Base-by-base conservation (phyloP, 352 stramenopile genomes). In the Phytopythium ostracodes region DNA sequence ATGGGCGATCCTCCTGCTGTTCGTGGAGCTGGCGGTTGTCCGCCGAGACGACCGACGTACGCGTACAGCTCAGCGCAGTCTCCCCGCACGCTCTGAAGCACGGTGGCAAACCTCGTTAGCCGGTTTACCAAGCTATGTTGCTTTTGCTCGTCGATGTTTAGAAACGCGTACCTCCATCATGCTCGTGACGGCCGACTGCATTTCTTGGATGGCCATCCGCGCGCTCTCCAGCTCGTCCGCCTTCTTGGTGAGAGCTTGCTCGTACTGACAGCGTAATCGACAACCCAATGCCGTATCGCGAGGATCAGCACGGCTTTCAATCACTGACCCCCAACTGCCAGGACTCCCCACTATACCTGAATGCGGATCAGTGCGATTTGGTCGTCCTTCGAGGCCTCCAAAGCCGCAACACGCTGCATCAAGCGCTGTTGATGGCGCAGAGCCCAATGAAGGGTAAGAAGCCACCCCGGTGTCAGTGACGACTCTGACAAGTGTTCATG, bases 41-140 rank as follows among this genome's bases (percentile, higher is more conserved):
- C 33, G 11, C 84, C 56, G 24, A 91, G 53, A 9, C 76, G 63
- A 20, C 80, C 67, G 24, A 89, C 66, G 42, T 84, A 89, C 31
- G 71, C 71, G 51, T 92, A 92, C 35, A 94, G 49, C 65, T 91
- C 81, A 3, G 80, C 15, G 43, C 84, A 92, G 47, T 94, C 85
- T 15, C 76, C 71, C 8, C 83, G 80, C 38, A 94, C 59, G 38
- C 69, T 83, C 83, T 93, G 27, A 22, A 24, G 55, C 35, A 60
- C 31, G 18, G 42, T 47, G 10, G 18, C 42, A n/a, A 22, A 24
- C 18, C 15, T 47, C 58, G 55, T 12, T 5, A 29, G 46, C 18
- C 8, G 33, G 5, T 38, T n/a, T n/a, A n/a, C n/a, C n/a, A n/a
- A n/a, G n/a, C 17, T 17, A 18, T 56, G 8, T 4, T 43, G 51